phyloP scores from a whole-genome alignment of 2,329 filamentous ascomycete species.

The Ophiocordyceps robertsii region DNA sequence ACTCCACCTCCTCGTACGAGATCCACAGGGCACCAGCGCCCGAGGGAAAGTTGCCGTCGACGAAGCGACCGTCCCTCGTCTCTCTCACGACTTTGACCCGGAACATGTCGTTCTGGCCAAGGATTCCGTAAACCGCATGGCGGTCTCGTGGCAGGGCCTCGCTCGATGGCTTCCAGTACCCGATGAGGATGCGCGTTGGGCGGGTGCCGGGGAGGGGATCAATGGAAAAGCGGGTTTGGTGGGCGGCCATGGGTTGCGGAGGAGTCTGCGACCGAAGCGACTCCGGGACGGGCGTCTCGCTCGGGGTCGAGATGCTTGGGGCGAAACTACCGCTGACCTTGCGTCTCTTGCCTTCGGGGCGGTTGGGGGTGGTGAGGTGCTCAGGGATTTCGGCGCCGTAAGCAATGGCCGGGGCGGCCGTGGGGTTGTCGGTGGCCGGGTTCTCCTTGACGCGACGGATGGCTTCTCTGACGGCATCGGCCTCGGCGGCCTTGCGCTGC shows the following conservation, averaged over 20 bases:
- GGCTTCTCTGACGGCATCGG: conserved; percentile 32
- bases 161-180: conserved; percentile 44
- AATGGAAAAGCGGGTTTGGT: conserved; percentile 10
- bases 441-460: conserved; percentile 28
- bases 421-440: conserved; percentile 27
- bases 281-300: conserved; percentile 2
- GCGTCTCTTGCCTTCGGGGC: conserved; percentile 33
- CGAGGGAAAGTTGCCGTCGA: conserved; percentile 45
- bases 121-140: conserved; percentile 49
- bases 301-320: conserved; percentile 16
- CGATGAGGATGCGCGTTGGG: conserved; percentile 44
- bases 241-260: conserved; percentile 8
- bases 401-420: conserved; percentile 30
- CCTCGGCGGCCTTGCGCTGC: conserved; percentile 24
- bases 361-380: conserved; percentile 17
- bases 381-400: conserved; percentile 37
- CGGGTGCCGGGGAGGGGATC: conserved; percentile 37
- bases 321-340: conserved; percentile 24
- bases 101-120: conserved; percentile 52
- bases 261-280: conserved; percentile 5
- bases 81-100: conserved; percentile 47
- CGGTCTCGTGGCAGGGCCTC: conserved; percentile 33
- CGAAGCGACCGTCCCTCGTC: conserved; percentile 44
- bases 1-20: conserved; percentile 45
- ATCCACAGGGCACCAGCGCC: conserved; percentile 51